Percentiles rank a stretch among this genome's conserved stretches.
Evolutionary conservation across 2,329 filamentous ascomycete genomes (phyloP).

Genomic region (Juglanconis oblonga): DNA sequence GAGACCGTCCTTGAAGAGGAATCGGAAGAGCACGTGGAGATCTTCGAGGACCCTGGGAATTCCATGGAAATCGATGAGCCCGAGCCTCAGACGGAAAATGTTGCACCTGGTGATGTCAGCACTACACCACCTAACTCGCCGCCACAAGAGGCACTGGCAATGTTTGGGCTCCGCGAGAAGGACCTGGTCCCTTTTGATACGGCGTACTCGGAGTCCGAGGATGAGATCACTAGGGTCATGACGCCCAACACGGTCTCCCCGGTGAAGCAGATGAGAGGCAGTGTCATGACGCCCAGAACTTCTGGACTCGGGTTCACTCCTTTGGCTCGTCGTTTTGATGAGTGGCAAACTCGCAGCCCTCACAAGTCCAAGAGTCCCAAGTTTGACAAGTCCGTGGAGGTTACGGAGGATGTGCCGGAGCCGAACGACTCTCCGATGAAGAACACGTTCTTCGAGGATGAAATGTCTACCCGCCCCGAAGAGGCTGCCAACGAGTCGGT

Average conservation of each 20-base stretch:
- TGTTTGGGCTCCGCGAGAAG: slow-evolving; percentile 46
- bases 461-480: slow-evolving; percentile 46
- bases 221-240: slow-evolving; percentile 37
- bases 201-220: slow-evolving; percentile 53
- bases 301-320: slow-evolving; percentile 56
- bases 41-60: slow-evolving; percentile 12
- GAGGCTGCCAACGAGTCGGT: slow-evolving; percentile 34
- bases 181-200: slow-evolving; percentile 42
- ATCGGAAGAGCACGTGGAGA: slow-evolving; percentile 3
- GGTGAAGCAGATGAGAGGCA: slow-evolving; percentile 24
- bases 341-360: slow-evolving; percentile 62
- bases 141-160: slow-evolving; percentile 25
- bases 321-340: slow-evolving; percentile 40
- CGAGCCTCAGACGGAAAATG: slow-evolving; percentile 22
- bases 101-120: slow-evolving; percentile 16
- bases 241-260: slow-evolving; percentile 14
- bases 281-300: slow-evolving; percentile 23
- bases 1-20: slow-evolving; percentile 21
- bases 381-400: slow-evolving; percentile 12
- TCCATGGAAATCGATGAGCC: slow-evolving; percentile 28
- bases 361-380: slow-evolving; percentile 26
- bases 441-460: slow-evolving; percentile 59
- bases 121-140: slow-evolving; percentile 29
- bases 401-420: slow-evolving; percentile 18
- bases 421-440: slow-evolving; percentile 38